These are phyloP conservation scores for Tulasnella sp. DNA, from an alignment of 768 basidiomycete genomes.

Conservation along the genomic window DNA sequence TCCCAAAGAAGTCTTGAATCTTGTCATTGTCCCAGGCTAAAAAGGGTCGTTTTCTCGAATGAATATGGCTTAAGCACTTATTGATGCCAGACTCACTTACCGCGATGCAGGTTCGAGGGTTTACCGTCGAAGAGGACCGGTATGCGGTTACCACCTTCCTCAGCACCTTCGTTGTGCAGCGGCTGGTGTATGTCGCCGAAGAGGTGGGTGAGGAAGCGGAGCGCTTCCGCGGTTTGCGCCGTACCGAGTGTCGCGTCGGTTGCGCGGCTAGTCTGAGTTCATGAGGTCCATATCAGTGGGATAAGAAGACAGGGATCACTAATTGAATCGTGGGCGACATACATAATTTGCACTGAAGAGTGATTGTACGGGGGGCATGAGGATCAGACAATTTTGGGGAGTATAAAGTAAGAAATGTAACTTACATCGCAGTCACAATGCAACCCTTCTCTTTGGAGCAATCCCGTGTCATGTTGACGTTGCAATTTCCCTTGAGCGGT, in stretches of 20 bases:
- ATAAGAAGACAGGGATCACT: no score
- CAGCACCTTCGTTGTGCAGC: not conserved
- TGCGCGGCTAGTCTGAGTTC: not conserved
- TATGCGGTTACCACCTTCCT: not conserved
- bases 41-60: no score
- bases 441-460: not conserved
- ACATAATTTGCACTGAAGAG: slow-evolving; percentile 3
- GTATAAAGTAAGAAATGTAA: no score
- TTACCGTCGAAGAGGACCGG: not conserved
- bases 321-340: no score
- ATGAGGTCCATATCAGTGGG: no score
- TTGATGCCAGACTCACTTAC: not conserved
- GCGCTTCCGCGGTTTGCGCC: not conserved
- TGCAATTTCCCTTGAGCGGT: not conserved
- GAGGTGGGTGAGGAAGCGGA: slow-evolving; percentile 9
- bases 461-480: not conserved
- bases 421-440: slow-evolving; percentile 5
- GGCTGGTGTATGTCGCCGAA: slow-evolving; percentile 13
- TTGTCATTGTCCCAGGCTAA: no score
- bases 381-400: no score
- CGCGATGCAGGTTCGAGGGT: not conserved
- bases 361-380: no score
- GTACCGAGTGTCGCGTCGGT: not conserved
- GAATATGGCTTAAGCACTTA: no score
- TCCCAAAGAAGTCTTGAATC: no score